Evolutionary conservation across 768 basidiomycete genomes (phyloP), one percentile per base, ranked within the genome.

Genomic region (Mycena albidolilacea): DNA sequence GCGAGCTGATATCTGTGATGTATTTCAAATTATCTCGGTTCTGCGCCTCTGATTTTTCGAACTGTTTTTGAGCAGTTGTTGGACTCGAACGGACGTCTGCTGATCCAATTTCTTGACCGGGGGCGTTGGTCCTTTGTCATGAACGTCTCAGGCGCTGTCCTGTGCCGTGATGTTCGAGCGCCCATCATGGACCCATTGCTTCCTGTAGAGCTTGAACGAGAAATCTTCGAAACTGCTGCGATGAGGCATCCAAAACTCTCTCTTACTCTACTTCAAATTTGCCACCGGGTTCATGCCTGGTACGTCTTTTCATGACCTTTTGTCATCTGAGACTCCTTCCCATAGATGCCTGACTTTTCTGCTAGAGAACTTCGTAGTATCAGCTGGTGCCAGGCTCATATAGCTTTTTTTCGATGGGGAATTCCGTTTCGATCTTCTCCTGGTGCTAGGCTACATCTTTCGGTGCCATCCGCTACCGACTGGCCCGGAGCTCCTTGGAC

Each of bases 151-250:
- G 30, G 30, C 30, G 30, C 30, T 30, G 30, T 30, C 30, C 30
- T 30, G 30, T 30, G 30, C 30, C 30, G 30, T 30, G 30, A 30
- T 30, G 30, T 4, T 30, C 30, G 30, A 30, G 41, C 41, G 10
- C 48, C 5, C 10, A 23, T 11, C 52, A 52, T 52, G 50, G n/a
- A 52, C 21, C 50, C 50, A 2, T n/a, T 52, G n/a, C 23, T 65
- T 52, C 64, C 64, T 8, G 11, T 10, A 0, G 64, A 65, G 19
- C 48, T 65, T 5, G 50, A 65, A 15, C 64, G 52, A 10, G 44
- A 64, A 21, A 64, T 64, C 14, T 64, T 64, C 21, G 46, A 50
- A 48, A 30, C 37, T 11, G 54, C 52, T 15, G 64, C 64, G 4
- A 7, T 43, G 0, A 7, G 38, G 14, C 2, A 65, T 55, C 64